A percentile compares a stretch with the other conserved stretches of the same genome.
Evolutionary conservation across 345 rosid species (phyloP).

Genomic region (rapeseed (Brassica napus)): Da-Ae NC_063436.1:18089501-18090000

Average conservation of each 20-base stretch:
- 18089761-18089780: constrained; percentile 34
- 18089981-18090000: too few relatives aligned
- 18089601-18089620: constrained; percentile 32
- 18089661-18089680: constrained; percentile 33
- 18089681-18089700: not conserved
- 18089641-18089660: constrained; percentile 31
- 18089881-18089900: too few relatives aligned
- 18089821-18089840: constrained; percentile 16
- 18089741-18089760: constrained; percentile 1
- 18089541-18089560: constrained; percentile 35
- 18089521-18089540: constrained; percentile 42
- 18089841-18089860: constrained; percentile 38
- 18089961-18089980: too few relatives aligned
- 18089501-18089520: constrained; percentile 22
- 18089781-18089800: constrained; percentile 30
- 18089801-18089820: constrained; percentile 18
- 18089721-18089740: not conserved
- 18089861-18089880: too few relatives aligned
- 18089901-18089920: too few relatives aligned
- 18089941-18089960: too few relatives aligned
- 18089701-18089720: constrained; percentile 6
- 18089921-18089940: too few relatives aligned
- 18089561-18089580: constrained; percentile 40
- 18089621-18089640: constrained; percentile 27
- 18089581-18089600: constrained; percentile 15